Evolutionary conservation across 345 rosid species (phyloP).

Genomic region (Triadica sebifera): DNA sequence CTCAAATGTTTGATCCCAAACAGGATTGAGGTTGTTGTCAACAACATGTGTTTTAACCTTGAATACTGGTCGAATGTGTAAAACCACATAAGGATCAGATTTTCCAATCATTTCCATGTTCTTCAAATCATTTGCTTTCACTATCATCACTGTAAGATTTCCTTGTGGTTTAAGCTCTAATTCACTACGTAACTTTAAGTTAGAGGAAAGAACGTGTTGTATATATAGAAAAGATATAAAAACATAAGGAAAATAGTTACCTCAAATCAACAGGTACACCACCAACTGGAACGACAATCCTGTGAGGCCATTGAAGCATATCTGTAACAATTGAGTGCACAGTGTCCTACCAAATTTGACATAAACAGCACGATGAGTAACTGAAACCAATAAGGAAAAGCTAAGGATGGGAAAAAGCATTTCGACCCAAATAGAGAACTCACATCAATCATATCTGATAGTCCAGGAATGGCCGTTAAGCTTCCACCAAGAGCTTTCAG

Average conservation of each 20-base stretch:
- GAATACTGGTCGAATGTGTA: slow-evolving; percentile 72
- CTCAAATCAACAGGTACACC: slow-evolving; percentile 83
- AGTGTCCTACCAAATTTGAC: slow-evolving; percentile 61
- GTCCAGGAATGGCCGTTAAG: slow-evolving; percentile 91
- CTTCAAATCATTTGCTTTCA: slow-evolving; percentile 83
- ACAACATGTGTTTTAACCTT: slow-evolving; percentile 79
- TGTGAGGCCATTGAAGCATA: slow-evolving; percentile 99
- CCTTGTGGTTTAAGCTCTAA: slow-evolving; percentile 98
- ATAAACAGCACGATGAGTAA: slow-evolving; percentile 1
- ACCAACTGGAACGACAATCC: slow-evolving; percentile 97
- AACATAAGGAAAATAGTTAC: slow-evolving; percentile 34
- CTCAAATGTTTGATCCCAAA: slow-evolving; percentile 83
- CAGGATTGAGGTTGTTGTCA: slow-evolving; percentile 92
- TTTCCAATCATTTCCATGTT: slow-evolving; percentile 98
- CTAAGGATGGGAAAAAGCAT: slow-evolving; percentile 1
- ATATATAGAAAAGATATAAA: background rate
- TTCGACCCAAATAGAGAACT: slow-evolving; percentile 28
- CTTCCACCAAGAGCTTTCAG: slow-evolving; percentile 99
- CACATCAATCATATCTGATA: slow-evolving; percentile 97
- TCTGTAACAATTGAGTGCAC: slow-evolving; percentile 80
- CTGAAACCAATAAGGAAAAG: background rate
- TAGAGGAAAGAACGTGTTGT: background rate
- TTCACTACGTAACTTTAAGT: slow-evolving; percentile 51
- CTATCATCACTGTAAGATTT: slow-evolving; percentile 59
- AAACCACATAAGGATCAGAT: slow-evolving; percentile 88